These are phyloP conservation scores for Chenopodium suecicum DNA, from an alignment of 148 eudicot genomes.

Conservation along the genomic window DNA sequence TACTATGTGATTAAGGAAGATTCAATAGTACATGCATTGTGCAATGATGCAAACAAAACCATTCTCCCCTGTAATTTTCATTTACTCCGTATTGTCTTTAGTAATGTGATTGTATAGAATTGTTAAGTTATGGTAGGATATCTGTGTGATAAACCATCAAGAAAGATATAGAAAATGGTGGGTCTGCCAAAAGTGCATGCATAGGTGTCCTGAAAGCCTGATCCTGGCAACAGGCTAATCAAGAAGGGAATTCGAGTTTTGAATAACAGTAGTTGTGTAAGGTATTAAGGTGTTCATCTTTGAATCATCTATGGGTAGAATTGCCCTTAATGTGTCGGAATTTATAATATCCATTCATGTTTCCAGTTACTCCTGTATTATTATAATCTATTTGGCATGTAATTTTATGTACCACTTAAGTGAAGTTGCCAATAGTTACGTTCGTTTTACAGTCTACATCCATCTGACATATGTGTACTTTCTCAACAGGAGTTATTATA, in stretches of 20 bases:
- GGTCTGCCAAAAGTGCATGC: background rate
- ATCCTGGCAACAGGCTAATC: background rate
- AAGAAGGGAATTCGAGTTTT: background rate
- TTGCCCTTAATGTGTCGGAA: background rate
- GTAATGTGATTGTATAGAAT: background rate
- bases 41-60: too few species aligned
- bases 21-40: too few species aligned
- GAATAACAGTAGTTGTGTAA: background rate
- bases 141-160: background rate
- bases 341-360: background rate
- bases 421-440: background rate
- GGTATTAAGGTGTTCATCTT: background rate
- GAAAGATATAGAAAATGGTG: background rate
- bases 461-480: constrained; percentile 5
- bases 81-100: too few species aligned
- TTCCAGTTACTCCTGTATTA: background rate
- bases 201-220: background rate
- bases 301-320: too few species aligned
- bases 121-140: background rate
- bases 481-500: constrained; percentile 79
- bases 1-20: background rate
- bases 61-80: background rate
- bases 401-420: background rate
- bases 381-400: background rate
- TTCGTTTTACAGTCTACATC: background rate